Base-by-base conservation (phyloP, 208 protist species). In the Wallacemonas sp. region DNA sequence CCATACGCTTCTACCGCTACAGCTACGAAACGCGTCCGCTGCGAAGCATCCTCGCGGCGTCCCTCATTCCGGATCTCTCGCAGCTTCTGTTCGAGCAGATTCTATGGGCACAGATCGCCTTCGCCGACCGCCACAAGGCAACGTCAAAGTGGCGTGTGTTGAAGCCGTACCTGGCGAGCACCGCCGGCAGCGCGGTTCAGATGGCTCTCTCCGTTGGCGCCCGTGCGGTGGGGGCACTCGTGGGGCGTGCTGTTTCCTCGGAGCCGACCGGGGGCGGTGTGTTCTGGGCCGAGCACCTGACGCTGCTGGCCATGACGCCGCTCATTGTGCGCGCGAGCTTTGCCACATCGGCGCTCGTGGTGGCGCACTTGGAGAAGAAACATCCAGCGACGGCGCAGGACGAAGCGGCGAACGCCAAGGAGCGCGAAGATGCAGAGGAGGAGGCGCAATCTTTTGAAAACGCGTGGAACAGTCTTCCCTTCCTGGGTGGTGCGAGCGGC, bases 271-370 rank as follows among this genome's bases (percentile, higher is more conserved):
- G 73, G 27, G 77, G 71, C 17, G 69, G 39, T 19, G 46, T 88
- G 30, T 91, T 91, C 62, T 89, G 83, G 82, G 48, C 59, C 6
- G 79, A 92, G 68, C 65, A 71, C 12, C 2, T 79, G n/a, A 39
- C 59, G 12, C 29, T 81, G 12, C 46, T 84, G 5, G 53, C 57
- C 12, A n/a, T 59, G 13, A 27, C 66, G 6, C 78, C 76, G 13
- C 32, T 64, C 4, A 86, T 90, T 39, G 27, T 58, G 13, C 33
- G 59, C 19, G 21, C 52, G 12, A 71, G 69, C 36, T 24, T 61
- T 4, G 5, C 53, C 2, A 34, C 53, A 9, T 46, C 65, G 3
- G 19, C 37, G 32, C 15, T 4, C 24, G 62, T 87, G 24, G 53
- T 45, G 9, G 45, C 26, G 0, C 21, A 37, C 55, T 62, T 89